Base-by-base conservation (phyloP, 768 basidiomycete genomes). In the Boletus rubroflammeus region DNA sequence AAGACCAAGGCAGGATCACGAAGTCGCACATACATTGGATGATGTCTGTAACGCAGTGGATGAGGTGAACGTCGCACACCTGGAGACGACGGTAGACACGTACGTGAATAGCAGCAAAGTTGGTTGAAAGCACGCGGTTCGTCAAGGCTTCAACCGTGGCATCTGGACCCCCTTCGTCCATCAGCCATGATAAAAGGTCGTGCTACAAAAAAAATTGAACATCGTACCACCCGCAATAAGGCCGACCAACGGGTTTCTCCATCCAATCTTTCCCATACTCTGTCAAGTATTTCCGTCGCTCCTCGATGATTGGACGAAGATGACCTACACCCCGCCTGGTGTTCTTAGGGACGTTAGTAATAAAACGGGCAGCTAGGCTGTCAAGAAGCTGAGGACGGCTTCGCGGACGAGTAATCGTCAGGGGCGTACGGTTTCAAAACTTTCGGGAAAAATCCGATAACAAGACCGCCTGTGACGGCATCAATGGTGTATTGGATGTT, bases 171-270 rank as follows among this genome's bases (percentile, higher is more conserved):
- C 5, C 48, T 19, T 28, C 49, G 7, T 54, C 48, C 34, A 54
- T 54, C 19, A 54, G 6, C 32, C 49, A 35, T 19, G 61, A 54
- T 1, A 75, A 48, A 28, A 72, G 39, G 47, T 75, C 73, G 38
- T 64, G 63, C 73, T 71, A 39, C 6, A 10, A 26, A 31, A 34
- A 36, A 19, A 39, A 35, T 2, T 47, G 6, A 50, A 11, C 6
- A 36, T 7, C 29, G 7, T 2, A 19, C n/a, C 4, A 10, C 21
- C n/a, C 3, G 3, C 8, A 49, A 35, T 23, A 40, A 26, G 17
- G 6, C 6, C 6, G 15, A 62, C 73, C 2, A n/a, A 75, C 74
- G 1, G 73, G 68, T 47, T 62, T 73, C 10, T 71, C 70, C 0
- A 43, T 23, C 63, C 69, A 70, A 1, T 67, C 57, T 1, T 58